Percentiles rank a stretch among this genome's conserved stretches.
Conservation (phyloP, 2,329 filamentous ascomycete genomes). For the Colletotrichum nymphaeae region DNA sequence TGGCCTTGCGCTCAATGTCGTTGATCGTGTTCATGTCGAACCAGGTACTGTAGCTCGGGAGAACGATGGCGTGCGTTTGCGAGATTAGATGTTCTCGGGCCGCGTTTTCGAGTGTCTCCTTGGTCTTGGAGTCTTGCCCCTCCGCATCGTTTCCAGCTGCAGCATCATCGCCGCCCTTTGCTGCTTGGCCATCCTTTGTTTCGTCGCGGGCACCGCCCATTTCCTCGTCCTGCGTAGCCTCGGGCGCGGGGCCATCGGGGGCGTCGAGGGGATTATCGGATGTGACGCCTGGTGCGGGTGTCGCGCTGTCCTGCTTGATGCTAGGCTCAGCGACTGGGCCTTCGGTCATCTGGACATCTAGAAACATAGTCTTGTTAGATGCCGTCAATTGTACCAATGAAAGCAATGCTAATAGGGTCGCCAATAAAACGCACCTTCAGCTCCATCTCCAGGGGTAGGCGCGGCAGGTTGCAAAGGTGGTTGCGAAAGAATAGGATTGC, state of each 20-base stretch:
- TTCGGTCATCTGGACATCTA: slow-evolving; percentile 75
- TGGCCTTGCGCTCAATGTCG: slow-evolving; percentile 90
- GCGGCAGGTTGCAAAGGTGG: slow-evolving; percentile 55
- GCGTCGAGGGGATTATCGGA: slow-evolving; percentile 77
- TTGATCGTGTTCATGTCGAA: slow-evolving; percentile 98
- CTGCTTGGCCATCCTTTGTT: slow-evolving; percentile 55
- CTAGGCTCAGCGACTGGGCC: slow-evolving; percentile 56
- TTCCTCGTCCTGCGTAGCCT: slow-evolving; percentile 80
- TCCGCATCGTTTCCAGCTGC: slow-evolving; percentile 58
- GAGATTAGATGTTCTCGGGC: slow-evolving; percentile 92
- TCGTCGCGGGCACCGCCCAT: slow-evolving; percentile 76
- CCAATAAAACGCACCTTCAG: slow-evolving; percentile 26
- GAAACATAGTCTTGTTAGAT: slow-evolving; percentile 3
- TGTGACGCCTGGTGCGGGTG: slow-evolving; percentile 63
- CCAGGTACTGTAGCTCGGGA: slow-evolving; percentile 98
- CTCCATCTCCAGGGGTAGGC: slow-evolving; percentile 10
- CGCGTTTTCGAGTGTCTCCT: slow-evolving; percentile 84
- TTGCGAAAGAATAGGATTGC: slow-evolving; percentile 67
- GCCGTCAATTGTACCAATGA: not conserved
- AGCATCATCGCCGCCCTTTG: slow-evolving; percentile 57
- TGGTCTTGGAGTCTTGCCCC: slow-evolving; percentile 74
- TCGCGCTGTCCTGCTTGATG: slow-evolving; percentile 71
- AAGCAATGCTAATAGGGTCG: slow-evolving; percentile 36
- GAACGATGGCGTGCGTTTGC: slow-evolving; percentile 94
- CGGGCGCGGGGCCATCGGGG: slow-evolving; percentile 71